Conservation (phyloP, 1,284 basidiomycete genomes). For the Cutaneotrichosporon dermatis region DNA sequence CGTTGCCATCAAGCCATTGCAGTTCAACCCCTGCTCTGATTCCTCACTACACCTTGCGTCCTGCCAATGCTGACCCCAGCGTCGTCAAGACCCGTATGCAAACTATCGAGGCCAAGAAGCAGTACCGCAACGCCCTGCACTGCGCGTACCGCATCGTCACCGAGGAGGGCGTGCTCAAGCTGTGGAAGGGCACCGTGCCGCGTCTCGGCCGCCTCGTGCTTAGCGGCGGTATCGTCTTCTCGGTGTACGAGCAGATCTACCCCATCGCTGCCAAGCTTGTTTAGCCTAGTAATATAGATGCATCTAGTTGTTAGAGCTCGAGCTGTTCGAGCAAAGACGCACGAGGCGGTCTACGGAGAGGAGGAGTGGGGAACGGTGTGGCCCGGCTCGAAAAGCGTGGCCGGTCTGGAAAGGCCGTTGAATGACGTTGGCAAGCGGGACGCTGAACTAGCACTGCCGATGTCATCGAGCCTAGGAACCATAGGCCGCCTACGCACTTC, state of each 20-base stretch:
- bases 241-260: constrained; percentile 67
- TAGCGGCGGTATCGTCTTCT: constrained; percentile 93
- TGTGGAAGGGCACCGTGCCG: constrained; percentile 96
- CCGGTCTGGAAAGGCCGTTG: no score
- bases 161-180: constrained; percentile 78
- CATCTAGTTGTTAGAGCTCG: not conserved
- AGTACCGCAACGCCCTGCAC: constrained; percentile 89
- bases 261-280: constrained; percentile 29
- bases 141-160: constrained; percentile 87
- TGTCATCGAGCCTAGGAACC: no score
- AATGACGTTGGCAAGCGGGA: no score
- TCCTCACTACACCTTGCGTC: no score
- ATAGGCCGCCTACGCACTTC: no score
- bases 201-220: constrained; percentile 75
- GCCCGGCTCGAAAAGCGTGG: no score
- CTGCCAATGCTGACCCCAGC: no score
- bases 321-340: not conserved
- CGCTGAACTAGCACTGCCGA: no score
- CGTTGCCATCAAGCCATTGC: no score
- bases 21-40: no score
- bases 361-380: no score
- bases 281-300: not conserved
- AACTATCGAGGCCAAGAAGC: constrained; percentile 70
- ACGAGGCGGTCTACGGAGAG: no score
- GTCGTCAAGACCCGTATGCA: constrained; percentile 99